Conservation (phyloP, 2,329 filamentous ascomycete genomes). For the Alternaria ethzedia region DNA sequence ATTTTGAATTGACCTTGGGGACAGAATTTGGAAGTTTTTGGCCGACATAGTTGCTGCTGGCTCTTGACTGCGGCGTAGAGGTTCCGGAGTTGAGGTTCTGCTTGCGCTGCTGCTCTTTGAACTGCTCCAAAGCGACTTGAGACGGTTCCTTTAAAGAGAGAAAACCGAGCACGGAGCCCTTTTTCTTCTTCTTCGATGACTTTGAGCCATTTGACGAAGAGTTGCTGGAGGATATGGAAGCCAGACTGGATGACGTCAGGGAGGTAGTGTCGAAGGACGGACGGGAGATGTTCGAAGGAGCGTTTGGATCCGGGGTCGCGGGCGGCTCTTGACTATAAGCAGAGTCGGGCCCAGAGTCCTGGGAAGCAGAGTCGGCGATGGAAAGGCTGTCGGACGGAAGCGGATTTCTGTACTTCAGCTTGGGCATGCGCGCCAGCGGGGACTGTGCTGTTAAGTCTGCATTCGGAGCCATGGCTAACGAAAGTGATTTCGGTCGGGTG, state of each 20-base stretch:
- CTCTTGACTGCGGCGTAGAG: conserved; percentile 16
- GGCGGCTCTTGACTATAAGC: conserved; percentile 10
- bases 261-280: conserved; percentile 29
- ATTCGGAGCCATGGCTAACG: conserved; percentile 36
- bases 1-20: conserved; percentile 62
- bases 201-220: conserved; percentile 36
- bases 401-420: conserved; percentile 43
- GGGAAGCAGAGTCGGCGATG: conserved; percentile 13
- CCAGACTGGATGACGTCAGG: conserved; percentile 40
- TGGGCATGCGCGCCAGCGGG: conserved; percentile 41
- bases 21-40: conserved; percentile 57
- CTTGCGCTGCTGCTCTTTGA: conserved; percentile 53
- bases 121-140: conserved; percentile 54
- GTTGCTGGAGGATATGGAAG: conserved; percentile 35
- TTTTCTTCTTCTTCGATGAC: conserved; percentile 41
- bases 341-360: conserved; percentile 7
- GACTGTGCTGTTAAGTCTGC: conserved; percentile 35
- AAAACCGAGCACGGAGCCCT: conserved; percentile 52
- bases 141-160: conserved; percentile 59
- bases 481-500: conserved; percentile 32
- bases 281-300: conserved; percentile 9
- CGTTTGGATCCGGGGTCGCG: conserved; percentile 13
- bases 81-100: conserved; percentile 37
- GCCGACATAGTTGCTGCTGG: conserved; percentile 34
- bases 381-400: conserved; percentile 32